Base-by-base conservation (phyloP, 2,329 filamentous ascomycete species). In the Ploettnerulaceae sp. region DNA sequence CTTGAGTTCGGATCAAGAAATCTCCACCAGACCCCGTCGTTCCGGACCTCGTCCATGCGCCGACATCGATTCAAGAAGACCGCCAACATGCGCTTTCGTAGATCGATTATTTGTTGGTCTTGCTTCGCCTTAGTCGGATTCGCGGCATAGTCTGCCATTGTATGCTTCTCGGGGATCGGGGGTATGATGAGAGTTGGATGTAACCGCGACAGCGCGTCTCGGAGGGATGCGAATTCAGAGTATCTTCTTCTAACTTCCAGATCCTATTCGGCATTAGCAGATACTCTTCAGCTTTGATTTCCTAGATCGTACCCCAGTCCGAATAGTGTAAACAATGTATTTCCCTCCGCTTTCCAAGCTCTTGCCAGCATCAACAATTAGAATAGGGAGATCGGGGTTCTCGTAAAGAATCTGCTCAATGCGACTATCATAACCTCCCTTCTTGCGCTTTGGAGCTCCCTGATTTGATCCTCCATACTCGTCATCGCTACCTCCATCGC, bases 121-220 rank as follows among this genome's bases (percentile, higher is more conserved):
- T 98, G 91, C 66, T 96, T 98, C 14, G 94, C 94, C 61, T 91
- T 96, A 28, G 93, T 98, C 1, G 94, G 93, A 60, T 95, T 97
- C 21, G 94, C 90, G 12, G 93, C 93, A 64, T 98, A 98, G 66
- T 98, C 93, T 51, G 91, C 91, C 85, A 98, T 95, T 35, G 89
- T 93, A 67, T 98, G 93, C 68, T 98, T 98, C 70, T 98, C 94
- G 17, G 93, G 93, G 61, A 98, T 98, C 3, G 93, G 93, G 6
- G 93, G 94, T 42, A 98, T 86, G 60, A 98, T 86, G 32, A 98
- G 76, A 0, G 93, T 98, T 6, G 94, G 93, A 64, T 98, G 94
- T 52, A 98, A 77, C 58, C 86, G 86, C 36, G 90, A 89, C 21
- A 98, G 77, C 2, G 91, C 91, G 60, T 89, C 84, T 61, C 93